Conservation (phyloP, 306 rosid species). For the Prosopis cineraria region DNA sequence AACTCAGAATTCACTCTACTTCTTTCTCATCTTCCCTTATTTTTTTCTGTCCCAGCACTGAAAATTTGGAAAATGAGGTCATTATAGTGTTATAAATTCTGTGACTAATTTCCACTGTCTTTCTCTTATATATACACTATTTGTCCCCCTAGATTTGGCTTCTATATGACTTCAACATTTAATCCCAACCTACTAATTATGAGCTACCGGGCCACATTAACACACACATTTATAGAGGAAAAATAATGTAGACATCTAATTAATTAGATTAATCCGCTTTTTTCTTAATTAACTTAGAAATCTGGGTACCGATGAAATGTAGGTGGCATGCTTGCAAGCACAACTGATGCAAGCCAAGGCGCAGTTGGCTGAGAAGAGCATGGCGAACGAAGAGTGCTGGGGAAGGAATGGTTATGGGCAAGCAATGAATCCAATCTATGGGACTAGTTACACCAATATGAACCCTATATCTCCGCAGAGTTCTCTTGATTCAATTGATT, state of each 20-base stretch:
- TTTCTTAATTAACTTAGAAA: neutral
- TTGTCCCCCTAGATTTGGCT: neutral
- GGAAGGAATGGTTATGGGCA: slow-evolving; percentile 28
- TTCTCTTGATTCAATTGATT: slow-evolving; percentile 75
- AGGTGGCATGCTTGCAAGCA: slow-evolving; percentile 92
- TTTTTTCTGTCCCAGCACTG: neutral
- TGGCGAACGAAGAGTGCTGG: slow-evolving; percentile 53
- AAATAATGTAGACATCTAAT: too few relatives aligned
- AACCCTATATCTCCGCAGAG: slow-evolving; percentile 90
- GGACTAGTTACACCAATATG: slow-evolving; percentile 41
- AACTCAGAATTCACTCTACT: neutral
- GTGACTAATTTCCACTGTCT: neutral
- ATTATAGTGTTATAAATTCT: neutral
- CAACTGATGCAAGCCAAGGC: slow-evolving; percentile 85
- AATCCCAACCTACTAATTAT: neutral
- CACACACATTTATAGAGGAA: too few relatives aligned
- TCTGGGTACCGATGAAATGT: neutral
- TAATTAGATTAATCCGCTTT: too few relatives aligned
- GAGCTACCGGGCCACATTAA: neutral
- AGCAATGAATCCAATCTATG: neutral
- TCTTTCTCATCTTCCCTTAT: neutral
- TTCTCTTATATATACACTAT: too few relatives aligned
- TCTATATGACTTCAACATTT: neutral
- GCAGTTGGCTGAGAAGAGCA: slow-evolving; percentile 69
- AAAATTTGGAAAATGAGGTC: slow-evolving; percentile 32